Evolutionary conservation across 2,329 filamentous ascomycete genomes (phyloP), one percentile per base, ranked within the genome.

Genomic region (Colletotrichum lindemuthianum): DNA sequence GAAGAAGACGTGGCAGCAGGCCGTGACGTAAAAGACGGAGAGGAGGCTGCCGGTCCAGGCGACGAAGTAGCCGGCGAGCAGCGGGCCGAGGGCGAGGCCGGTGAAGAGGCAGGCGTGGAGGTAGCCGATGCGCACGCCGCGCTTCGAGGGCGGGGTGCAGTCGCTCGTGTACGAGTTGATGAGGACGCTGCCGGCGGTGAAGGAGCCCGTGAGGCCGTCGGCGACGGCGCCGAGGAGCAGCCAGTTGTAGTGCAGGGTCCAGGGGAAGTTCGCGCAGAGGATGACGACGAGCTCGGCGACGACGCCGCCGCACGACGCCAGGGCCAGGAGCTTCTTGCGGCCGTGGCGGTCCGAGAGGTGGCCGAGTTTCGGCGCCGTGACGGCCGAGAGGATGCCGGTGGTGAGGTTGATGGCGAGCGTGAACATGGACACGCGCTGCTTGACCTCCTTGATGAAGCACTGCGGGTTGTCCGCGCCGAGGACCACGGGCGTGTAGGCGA

Each of bases 151-250:
- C 4, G 91, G 82, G 0, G 93, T 95, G 76, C 93, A 97, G 76
- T 99, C 96, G 44, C 92, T 90, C 11, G 92, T 90, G 76, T 98
- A 99, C 0, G 95, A 93, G 75, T 96, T 90, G 24, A 88, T 89
- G 63, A 97, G 80, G 16, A 90, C 81, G 49, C 90, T 91, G 34
- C 90, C 90, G 1, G 92, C 88, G 1, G 93, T 97, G 74, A 97
- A 97, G 1, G 94, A 97, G 8, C 96, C 96, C 9, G 89, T 89
- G 6, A 97, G 73, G 5, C 96, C 96, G 73, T 99, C 96, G 49
- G 94, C 82, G 9, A 92, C 82, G 40, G 89, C 87, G 9, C 92
- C 92, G 1, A 95, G 75, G 6, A 98, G 79, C 24, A 99, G 80
- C 86, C 92, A 91, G 59, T 91, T 89, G 71, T 97, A 92, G 66